phyloP scores from a whole-genome alignment of 441 rosid genomes.

The Populus hybrid region DNA sequence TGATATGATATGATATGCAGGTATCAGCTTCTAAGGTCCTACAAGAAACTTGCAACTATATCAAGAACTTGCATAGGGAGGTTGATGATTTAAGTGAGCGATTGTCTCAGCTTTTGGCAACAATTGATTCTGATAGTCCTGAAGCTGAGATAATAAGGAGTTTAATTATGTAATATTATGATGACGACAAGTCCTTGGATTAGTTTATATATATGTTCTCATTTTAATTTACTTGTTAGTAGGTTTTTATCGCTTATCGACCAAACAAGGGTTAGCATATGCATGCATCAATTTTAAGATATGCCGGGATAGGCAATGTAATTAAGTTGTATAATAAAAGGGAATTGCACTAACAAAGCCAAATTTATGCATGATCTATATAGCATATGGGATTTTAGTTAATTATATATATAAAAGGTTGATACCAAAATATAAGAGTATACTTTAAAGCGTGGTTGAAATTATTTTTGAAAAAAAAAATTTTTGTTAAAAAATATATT shows the following conservation, averaged over 20 bases:
- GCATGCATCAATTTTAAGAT: slow-evolving; percentile 15
- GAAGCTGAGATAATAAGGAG: slow-evolving; percentile 89
- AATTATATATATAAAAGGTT: neutral
- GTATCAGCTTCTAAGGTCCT: slow-evolving; percentile 84
- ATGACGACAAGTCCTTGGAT: neutral
- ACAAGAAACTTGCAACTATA: slow-evolving; percentile 91
- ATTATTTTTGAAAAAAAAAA: no score
- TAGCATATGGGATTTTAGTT: neutral
- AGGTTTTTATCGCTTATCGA: slow-evolving; percentile 29
- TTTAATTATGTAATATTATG: slow-evolving; percentile 50
- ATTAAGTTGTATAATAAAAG: slow-evolving; percentile 34
- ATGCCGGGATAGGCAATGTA: slow-evolving; percentile 13
- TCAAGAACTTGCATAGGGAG: slow-evolving; percentile 72
- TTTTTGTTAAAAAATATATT: no score
- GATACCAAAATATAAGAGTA: neutral
- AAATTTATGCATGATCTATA: neutral
- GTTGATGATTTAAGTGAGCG: slow-evolving; percentile 84
- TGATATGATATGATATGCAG: slow-evolving; percentile 25
- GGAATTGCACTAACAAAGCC: slow-evolving; percentile 38
- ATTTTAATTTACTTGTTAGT: slow-evolving; percentile 7
- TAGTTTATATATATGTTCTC: neutral
- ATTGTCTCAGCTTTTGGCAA: slow-evolving; percentile 73
- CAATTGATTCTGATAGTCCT: slow-evolving; percentile 73
- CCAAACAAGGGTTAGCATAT: slow-evolving; percentile 21
- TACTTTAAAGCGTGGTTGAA: no score